Conservation (phyloP, 106 monocot species). For the Cymbidium sinense region DNA sequence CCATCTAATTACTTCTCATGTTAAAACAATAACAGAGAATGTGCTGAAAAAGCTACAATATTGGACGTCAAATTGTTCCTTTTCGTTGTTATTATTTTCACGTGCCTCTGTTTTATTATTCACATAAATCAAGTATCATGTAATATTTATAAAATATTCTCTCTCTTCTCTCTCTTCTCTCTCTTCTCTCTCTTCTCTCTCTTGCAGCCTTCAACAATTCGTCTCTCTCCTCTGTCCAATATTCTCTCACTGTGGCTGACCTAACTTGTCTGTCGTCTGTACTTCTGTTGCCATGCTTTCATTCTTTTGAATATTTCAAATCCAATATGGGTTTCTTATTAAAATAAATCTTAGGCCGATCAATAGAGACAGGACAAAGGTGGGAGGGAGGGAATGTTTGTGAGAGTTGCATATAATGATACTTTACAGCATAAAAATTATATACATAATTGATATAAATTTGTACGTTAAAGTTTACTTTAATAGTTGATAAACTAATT, state of each 20-base stretch:
- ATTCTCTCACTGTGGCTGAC: conserved; percentile 2
- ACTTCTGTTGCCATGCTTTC: background rate
- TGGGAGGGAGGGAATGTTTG: background rate
- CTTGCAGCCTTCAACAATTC: background rate
- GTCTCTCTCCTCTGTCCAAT: background rate
- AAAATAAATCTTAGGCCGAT: background rate
- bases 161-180: background rate
- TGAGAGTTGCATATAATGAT: background rate
- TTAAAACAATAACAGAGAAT: too few species aligned
- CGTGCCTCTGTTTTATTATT: background rate
- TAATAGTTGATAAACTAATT: too few species aligned
- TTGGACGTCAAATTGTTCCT: too few species aligned
- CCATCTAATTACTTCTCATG: too few species aligned
- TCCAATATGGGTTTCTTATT: background rate
- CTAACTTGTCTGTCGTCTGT: conserved; percentile 4
- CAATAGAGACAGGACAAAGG: background rate
- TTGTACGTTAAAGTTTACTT: too few species aligned
- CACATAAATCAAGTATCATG: too few species aligned
- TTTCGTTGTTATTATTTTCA: too few species aligned
- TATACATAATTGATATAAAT: background rate
- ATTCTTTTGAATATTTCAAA: background rate
- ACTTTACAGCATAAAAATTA: background rate
- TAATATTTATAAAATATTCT: background rate
- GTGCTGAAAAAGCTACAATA: too few species aligned
- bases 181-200: background rate